Evolutionary conservation across 805 yeast species (phyloP), one percentile per base, ranked within the genome.

Genomic region (Candida andamanensis): DNA sequence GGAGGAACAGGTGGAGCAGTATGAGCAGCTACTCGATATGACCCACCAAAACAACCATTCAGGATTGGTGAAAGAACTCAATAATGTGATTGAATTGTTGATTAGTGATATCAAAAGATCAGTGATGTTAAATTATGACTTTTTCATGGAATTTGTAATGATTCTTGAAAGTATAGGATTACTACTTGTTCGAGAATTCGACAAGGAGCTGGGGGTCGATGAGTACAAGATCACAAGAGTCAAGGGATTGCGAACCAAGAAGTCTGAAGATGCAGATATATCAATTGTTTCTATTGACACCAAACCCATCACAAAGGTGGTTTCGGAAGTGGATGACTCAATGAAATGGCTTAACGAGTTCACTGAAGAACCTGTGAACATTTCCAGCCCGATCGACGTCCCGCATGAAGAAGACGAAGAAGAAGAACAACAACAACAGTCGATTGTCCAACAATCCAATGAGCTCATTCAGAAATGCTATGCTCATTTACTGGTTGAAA

Each of bases 121-220:
- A 4, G 33, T 46, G 3, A 44, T 44, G 3, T 28, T 35, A 8
- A 45, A 47, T 28, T 54, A 47, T 36, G 52, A 49, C 5, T 56
- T 44, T 30, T 58, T 78, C 36, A 48, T 67, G 4, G 71, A 64
- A 29, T 54, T 61, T 25, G 79, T 89, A 36, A 60, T 72, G 29
- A 58, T 81, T 3, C 59, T 85, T 19, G 94, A 84, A 48, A 69
- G 80, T 3, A 77, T 87, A 67, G 96, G 97, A 0, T 62, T 87
- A 28, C 66, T 86, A 22, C 67, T 84, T 29, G 64, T 73, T 2
- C 66, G 67, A 30, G 71, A 69, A 24, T 33, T 36, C 21, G 40
- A 41, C n/a, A 40, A 40, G 13, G 39, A 36, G 3, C 15, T 24
- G 13, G 54, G 54, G 8, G 36, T 33, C 11, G 58, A 64, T 12